Percentiles rank a stretch among this genome's conserved stretches.
phyloP scores from a whole-genome alignment of 176 grass and related monocot genomes.

The Juncus effusus region DNA sequence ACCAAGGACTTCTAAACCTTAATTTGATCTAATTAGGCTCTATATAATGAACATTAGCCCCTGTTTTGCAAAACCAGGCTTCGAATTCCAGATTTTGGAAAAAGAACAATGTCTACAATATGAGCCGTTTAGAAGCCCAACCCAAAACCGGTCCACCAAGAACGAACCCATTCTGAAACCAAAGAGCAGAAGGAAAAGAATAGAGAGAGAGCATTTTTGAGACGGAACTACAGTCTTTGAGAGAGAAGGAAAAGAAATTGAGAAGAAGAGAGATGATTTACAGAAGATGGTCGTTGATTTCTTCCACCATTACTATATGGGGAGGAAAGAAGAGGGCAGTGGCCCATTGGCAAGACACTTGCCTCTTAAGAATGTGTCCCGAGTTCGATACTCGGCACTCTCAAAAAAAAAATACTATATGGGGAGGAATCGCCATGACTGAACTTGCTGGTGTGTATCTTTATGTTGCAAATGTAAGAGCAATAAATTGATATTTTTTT shows the following conservation, averaged over 20 bases:
- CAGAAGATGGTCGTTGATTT: constrained; percentile 7
- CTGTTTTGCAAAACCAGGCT: not conserved
- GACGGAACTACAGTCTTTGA: not conserved
- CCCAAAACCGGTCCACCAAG: not conserved
- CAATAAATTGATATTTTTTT: too few species aligned
- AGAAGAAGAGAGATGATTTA: not conserved
- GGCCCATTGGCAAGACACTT: too few species aligned
- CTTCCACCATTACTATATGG: constrained; percentile 25
- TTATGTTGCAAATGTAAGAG: constrained; percentile 2
- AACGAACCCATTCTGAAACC: not conserved
- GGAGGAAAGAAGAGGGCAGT: not conserved
- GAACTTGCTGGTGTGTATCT: not conserved
- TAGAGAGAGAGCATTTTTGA: not conserved
- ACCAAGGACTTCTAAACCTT: too few species aligned
- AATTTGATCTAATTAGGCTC: too few species aligned
- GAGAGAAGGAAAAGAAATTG: constrained; percentile 7
- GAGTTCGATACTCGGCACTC: too few species aligned
- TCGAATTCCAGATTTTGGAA: not conserved
- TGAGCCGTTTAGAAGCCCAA: not conserved
- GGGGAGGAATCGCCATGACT: not conserved
- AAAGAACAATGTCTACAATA: not conserved
- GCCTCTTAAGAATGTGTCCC: too few species aligned
- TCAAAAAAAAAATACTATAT: too few species aligned
- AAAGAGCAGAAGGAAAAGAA: not conserved
- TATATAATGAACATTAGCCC: too few species aligned